A percentile compares a stretch with the other conserved stretches of the same genome.
Conservation (phyloP, 1,139 yeast species). For the Sugiyamaella xylanicola region DNA sequence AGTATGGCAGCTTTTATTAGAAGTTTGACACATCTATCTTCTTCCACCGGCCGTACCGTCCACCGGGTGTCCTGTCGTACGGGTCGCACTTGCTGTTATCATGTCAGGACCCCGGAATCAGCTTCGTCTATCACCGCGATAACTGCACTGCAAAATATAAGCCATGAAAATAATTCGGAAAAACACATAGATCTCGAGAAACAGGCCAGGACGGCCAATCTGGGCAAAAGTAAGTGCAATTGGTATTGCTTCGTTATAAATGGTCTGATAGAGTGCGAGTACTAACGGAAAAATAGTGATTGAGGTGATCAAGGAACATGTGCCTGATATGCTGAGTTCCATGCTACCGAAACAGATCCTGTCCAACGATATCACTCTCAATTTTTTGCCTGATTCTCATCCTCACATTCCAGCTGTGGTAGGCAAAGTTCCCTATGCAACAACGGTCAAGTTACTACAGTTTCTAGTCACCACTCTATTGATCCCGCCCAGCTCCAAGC, state of each 20-base stretch:
- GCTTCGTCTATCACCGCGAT: neutral
- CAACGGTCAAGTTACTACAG: constrained; percentile 45
- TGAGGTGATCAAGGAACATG: constrained; percentile 52
- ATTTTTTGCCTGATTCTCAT: constrained; percentile 65
- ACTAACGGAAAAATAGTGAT: constrained; percentile 41
- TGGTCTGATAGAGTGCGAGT: neutral
- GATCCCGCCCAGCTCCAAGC: constrained; percentile 35
- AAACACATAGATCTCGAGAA: neutral
- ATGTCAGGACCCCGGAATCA: neutral
- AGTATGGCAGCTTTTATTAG: neutral
- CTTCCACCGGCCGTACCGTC: neutral
- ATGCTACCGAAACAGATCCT: constrained; percentile 55
- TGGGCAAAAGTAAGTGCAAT: neutral
- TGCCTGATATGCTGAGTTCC: constrained; percentile 58
- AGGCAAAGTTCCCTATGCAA: constrained; percentile 61
- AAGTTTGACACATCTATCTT: neutral
- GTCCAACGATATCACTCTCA: constrained; percentile 55
- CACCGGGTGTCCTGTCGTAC: neutral
- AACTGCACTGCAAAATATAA: neutral
- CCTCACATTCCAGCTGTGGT: constrained; percentile 61
- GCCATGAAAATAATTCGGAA: neutral
- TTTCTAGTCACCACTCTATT: constrained; percentile 35
- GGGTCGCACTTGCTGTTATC: neutral
- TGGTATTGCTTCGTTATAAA: no score
- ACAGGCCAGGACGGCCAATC: neutral